Conservation (phyloP, 805 yeast genomes). For the Sugiyamaella chiloensis region DNA sequence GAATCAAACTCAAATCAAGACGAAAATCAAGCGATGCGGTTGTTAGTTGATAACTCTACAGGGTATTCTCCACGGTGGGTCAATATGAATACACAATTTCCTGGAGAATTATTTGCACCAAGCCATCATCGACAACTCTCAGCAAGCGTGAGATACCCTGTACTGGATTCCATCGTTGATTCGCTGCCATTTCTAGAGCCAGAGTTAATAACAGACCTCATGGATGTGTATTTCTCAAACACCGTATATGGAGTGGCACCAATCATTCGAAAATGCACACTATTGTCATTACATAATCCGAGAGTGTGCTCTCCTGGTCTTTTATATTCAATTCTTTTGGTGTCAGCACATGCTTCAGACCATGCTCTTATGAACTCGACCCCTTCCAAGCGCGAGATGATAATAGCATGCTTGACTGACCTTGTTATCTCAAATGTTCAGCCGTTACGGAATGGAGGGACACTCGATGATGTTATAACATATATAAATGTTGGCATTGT, state of each 20-base stretch:
- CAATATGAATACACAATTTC: conserved; percentile 13
- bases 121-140: conserved; percentile 4
- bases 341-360: conserved; percentile 33
- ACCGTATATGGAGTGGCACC: conserved; percentile 30
- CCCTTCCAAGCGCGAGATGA: conserved; percentile 27
- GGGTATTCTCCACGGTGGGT: conserved; percentile 15
- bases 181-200: conserved; percentile 21
- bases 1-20: neutral
- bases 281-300: conserved; percentile 23
- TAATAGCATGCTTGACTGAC: conserved; percentile 23
- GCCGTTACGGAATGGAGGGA: conserved; percentile 23
- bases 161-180: conserved; percentile 19
- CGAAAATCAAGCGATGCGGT: neutral
- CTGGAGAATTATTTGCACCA: conserved; percentile 13
- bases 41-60: conserved; percentile 5
- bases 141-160: conserved; percentile 17
- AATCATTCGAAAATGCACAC: conserved; percentile 27
- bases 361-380: conserved; percentile 28
- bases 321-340: conserved; percentile 27
- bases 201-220: conserved; percentile 26
- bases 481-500: conserved; percentile 31
- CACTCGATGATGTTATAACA: conserved; percentile 31
- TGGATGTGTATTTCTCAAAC: conserved; percentile 29
- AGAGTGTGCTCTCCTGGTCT: conserved; percentile 25
- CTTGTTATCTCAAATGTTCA: conserved; percentile 23